Base-by-base conservation (phyloP, 805 yeast species). In the Brettanomyces naardenensis region DNA sequence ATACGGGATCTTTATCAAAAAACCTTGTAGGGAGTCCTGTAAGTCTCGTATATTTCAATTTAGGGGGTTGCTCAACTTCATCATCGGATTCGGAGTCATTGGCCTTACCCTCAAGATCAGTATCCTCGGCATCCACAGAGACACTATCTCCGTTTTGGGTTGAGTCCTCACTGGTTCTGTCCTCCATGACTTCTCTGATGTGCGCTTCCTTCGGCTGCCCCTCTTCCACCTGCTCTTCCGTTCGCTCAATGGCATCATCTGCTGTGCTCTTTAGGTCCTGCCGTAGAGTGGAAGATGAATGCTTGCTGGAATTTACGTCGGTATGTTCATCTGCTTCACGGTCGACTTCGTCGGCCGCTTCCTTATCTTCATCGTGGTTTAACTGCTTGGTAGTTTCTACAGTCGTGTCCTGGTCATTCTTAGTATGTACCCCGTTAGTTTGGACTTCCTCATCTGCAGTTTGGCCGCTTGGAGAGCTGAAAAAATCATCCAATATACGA, bases 1-100 rank as follows among this genome's bases (percentile, higher is more conserved):
- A 85, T 0, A 92, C 72, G 0, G 94, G 81, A 52, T 92, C 97
- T 33, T 74, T 71, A 28, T 61, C 63, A 58, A 86, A 85, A 50
- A 89, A 78, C 13, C 77, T 69, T 1, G 75, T 57, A 0, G 96
- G 95, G 1, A 89, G 65, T 30, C 72, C 68, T 5, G 69, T 65
- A 14, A 88, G 59, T 35, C 97, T 67, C 6, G 85, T 65, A 52
- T 90, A 92, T 45, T 81, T 82, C 31, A 92, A 59, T 27, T 68
- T 58, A 0, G 95, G 95, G 0, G 88, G 89, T 2, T 67, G 71
- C 2, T 41, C 76, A 2, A 68, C 75, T 1, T 64, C 72, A 2
- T 55, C 68, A 0, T 61, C 68, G 1, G 56, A 65, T 1, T 65
- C 68, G 1, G 58, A 68, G 2, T 55, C 62, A 1, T 49, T 62